A percentile compares a stretch with the other conserved stretches of the same genome.
Conservation (phyloP, 352 stramenopile genomes). For the Phytophthora sansomeana region DNA sequence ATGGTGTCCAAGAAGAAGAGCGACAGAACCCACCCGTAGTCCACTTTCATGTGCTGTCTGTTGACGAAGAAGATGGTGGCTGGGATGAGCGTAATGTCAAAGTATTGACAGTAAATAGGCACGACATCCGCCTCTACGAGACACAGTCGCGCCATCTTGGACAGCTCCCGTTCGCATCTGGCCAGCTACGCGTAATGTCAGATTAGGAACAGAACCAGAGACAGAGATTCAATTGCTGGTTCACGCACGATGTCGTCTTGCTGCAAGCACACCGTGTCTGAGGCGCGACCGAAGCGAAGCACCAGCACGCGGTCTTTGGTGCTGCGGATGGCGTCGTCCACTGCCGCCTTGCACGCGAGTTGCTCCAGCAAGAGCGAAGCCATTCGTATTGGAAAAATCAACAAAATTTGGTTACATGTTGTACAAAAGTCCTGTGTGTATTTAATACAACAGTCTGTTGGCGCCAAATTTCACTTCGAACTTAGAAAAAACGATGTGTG, state of each 20-base stretch:
- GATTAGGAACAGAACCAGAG: neutral
- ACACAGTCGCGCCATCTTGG: slow-evolving; percentile 80
- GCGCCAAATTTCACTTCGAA: no score
- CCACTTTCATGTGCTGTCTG: slow-evolving; percentile 90
- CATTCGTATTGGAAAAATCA: slow-evolving; percentile 30
- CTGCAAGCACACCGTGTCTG: slow-evolving; percentile 79
- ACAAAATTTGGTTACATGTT: no score
- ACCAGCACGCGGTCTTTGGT: slow-evolving; percentile 88
- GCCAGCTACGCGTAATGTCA: slow-evolving; percentile 52
- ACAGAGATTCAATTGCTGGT: neutral
- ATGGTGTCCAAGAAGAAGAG: neutral
- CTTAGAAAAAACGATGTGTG: no score
- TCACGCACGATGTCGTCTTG: slow-evolving; percentile 82
- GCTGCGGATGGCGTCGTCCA: slow-evolving; percentile 81
- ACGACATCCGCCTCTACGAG: slow-evolving; percentile 76
- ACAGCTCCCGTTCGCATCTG: slow-evolving; percentile 80
- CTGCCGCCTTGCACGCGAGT: slow-evolving; percentile 62
- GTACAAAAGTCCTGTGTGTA: no score
- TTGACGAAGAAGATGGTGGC: slow-evolving; percentile 91
- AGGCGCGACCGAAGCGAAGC: slow-evolving; percentile 77
- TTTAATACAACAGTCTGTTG: no score
- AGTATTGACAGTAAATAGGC: slow-evolving; percentile 89
- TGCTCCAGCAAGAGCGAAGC: slow-evolving; percentile 79
- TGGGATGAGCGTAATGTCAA: slow-evolving; percentile 89
- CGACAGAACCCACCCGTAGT: slow-evolving; percentile 72